Evolutionary conservation across 768 basidiomycete species (phyloP).

Genomic region (Cystoderma amianthinum): DNA sequence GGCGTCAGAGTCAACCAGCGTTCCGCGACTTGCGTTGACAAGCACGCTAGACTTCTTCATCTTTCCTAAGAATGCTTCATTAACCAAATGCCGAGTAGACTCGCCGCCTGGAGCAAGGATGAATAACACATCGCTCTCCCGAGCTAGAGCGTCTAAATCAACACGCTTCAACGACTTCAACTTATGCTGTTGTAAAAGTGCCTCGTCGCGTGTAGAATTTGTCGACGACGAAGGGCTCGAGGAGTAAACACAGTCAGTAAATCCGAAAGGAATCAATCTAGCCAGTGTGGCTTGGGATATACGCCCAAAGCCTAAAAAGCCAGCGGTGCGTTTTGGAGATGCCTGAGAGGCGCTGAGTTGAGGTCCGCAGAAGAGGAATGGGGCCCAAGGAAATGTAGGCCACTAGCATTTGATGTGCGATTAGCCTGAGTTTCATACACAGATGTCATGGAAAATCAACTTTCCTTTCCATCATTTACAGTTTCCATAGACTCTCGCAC

Average conservation of each 20-base stretch:
- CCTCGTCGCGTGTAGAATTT: conserved; percentile 29
- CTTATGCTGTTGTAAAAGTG: conserved; percentile 19
- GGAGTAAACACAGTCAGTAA: conserved; percentile 67
- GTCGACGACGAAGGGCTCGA: conserved; percentile 44
- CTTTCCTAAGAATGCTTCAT: conserved; percentile 60
- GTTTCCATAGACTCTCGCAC: conserved; percentile 55
- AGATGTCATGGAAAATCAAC: conserved; percentile 10
- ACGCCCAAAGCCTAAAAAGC: conserved; percentile 93
- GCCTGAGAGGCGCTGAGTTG: conserved; percentile 55
- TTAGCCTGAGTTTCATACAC: not conserved
- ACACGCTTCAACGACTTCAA: conserved; percentile 49
- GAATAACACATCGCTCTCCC: conserved; percentile 78
- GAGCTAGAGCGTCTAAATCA: conserved; percentile 60
- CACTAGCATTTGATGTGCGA: conserved; percentile 46
- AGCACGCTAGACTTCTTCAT: conserved; percentile 86
- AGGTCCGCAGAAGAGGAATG: conserved; percentile 80
- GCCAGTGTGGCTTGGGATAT: conserved; percentile 82
- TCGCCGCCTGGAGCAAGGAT: conserved; percentile 74
- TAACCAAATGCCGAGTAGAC: conserved; percentile 65
- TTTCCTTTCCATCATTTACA: conserved; percentile 64
- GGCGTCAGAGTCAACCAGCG: conserved; percentile 86
- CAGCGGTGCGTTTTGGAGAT: conserved; percentile 58
- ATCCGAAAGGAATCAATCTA: conserved; percentile 78
- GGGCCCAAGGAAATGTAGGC: conserved; percentile 73
- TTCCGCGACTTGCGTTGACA: conserved; percentile 82